Percentiles rank a stretch among this genome's conserved stretches.
These are phyloP conservation scores for Zizania palustris DNA, from an alignment of 202 grass and related monocot species.

Conservation along the genomic window DNA sequence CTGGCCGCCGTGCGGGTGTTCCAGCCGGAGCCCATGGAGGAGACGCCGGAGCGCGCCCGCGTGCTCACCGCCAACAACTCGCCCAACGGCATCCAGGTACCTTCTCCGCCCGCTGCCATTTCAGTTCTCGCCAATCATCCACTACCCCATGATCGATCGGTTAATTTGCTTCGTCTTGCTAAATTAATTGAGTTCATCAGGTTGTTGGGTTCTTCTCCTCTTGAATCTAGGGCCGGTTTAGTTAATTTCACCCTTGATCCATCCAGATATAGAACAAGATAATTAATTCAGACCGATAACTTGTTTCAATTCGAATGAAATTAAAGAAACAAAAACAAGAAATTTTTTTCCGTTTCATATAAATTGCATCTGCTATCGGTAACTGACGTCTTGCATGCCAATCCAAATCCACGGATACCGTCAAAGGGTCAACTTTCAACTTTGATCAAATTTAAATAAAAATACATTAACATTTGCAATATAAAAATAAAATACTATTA, in stretches of 20 bases:
- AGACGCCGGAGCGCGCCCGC: slow-evolving; percentile 42
- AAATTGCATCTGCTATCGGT: not conserved
- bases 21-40: slow-evolving; percentile 32
- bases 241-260: not conserved
- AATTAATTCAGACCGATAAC: not conserved
- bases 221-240: not conserved
- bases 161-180: not conserved
- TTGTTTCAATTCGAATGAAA: not conserved
- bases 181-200: not conserved
- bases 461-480: too few species aligned
- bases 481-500: too few species aligned
- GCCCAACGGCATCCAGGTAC: slow-evolving; percentile 75
- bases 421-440: not conserved
- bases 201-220: not conserved
- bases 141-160: too few species aligned
- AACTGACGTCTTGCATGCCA: not conserved
- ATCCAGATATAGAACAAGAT: not conserved
- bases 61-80: slow-evolving; percentile 55
- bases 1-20: slow-evolving; percentile 63
- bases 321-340: not conserved
- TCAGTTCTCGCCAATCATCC: too few species aligned
- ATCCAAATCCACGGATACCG: not conserved
- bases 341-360: not conserved
- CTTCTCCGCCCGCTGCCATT: too few species aligned
- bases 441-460: not conserved